Evolutionary conservation across 2,329 filamentous ascomycete species (phyloP), one percentile per base, ranked within the genome.

Genomic region (Botrytis byssoidea): DNA sequence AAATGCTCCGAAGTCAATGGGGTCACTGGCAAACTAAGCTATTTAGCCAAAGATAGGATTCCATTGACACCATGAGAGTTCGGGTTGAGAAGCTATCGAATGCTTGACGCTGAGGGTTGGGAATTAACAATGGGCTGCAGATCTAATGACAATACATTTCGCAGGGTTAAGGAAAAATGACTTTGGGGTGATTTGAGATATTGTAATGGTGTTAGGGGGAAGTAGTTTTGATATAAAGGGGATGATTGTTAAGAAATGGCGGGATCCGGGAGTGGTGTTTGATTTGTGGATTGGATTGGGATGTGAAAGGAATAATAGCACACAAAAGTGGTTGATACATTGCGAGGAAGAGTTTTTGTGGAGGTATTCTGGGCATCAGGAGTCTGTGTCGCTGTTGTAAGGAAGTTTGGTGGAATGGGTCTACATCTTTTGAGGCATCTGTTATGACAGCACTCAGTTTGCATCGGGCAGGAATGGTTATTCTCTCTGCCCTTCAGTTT

Each of bases 291-390:
- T 40, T 25, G 2, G 6, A n/a, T 1, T 32, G 20, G 16, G 10
- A 10, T 1, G 16, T 42, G 6, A 12, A 3, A 12, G 1, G 7
- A 3, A 25, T 3, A 42, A 0, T 16, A 7, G 12, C 4, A 1
- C n/a, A 1, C 14, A 22, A 2, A 9, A 25, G 6, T n/a, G 35
- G 37, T 9, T 6, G 14, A 63, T n/a, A 9, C 0, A 42, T 63
- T n/a, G 12, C 9, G 57, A 4, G 9, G 29, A 32, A 1, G 0
- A 8, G 1, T 32, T n/a, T n/a, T n/a, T 59, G 9, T 4, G 8
- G 14, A 25, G 32, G 18, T 6, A 35, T 14, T 7, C 14, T 4
- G 18, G 32, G 20, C 3, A 29, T 18, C 2, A 18, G 6, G n/a
- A 57, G 1, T 29, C 16, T 57, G 7, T 18, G 6, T 18, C 0